Base-by-base conservation (phyloP, 129 eudicot genomes). In the Silybum marianum region DNA sequence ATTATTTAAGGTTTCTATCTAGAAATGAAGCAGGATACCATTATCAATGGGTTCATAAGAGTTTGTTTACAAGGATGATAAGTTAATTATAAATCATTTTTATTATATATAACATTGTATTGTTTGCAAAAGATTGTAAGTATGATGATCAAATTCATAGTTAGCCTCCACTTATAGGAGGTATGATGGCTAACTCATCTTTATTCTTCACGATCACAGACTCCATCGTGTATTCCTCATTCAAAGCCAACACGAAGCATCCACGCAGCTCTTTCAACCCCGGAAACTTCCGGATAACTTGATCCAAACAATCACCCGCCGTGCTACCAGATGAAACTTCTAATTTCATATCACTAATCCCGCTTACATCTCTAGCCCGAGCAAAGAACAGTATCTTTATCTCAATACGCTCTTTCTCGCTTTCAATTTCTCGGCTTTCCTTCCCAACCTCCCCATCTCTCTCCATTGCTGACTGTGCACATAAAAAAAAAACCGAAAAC, bases 131-230 rank as follows among this genome's bases (percentile, higher is more conserved):
- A 4, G 54, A 11, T 11, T 44, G 4, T 16, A 44, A 44, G 16
- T 40, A 40, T 40, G 2, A 40, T 40, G 54, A 11, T 1, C 24
- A 28, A 54, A 65, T 11, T 62, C n/a, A n/a, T n/a, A 28, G 1
- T 28, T 81, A 92, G 78, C 97, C 97, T 77, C 97, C 97, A 40
- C 99, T 96, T 48, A 96, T 96, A 58, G 99, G 99, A 73, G 99
- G 99, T 85, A 96, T 96, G 44, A 96, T 88, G 48, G 99, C 99
- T 78, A 96, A 88, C 78, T 91, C 99, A 79, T 96, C 99, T 78
- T 58, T 83, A 63, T 91, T 88, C 84, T 91, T 93, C 36, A 96
- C 99, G 58, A 78, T 39, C 2, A 88, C 77, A 23, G 97, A 88
- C 76, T 89, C 94, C 10, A 62, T 60, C 0, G 97, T 85, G 93